These are phyloP conservation scores for Rhododendron ferrugineum DNA, from an alignment of 148 eudicot genomes.

Conservation along the genomic window DNA sequence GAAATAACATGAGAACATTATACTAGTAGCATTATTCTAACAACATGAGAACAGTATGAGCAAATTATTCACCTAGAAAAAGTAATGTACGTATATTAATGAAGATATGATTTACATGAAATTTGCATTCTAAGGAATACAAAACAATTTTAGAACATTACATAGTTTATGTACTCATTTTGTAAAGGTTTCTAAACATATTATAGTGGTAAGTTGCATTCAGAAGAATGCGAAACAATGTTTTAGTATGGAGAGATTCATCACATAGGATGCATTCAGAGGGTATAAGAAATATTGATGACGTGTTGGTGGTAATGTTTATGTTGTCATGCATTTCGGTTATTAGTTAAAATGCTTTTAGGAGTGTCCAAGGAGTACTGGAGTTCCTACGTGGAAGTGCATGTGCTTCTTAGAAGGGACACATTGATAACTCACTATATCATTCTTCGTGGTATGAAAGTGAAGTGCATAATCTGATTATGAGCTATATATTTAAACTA, in stretches of 20 bases:
- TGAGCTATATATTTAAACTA: not conserved
- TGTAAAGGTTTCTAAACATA: not conserved
- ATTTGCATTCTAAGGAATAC: not conserved
- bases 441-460: not conserved
- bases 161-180: not conserved
- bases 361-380: not conserved
- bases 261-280: not conserved
- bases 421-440: not conserved
- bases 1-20: not conserved
- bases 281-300: not conserved
- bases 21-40: not conserved
- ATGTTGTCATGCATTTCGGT: not conserved
- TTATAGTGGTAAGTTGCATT: not conserved
- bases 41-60: not conserved
- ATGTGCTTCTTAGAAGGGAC: not conserved
- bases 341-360: not conserved
- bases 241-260: not conserved
- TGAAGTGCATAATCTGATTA: not conserved
- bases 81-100: not conserved
- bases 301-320: not conserved
- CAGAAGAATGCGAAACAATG: not conserved
- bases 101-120: not conserved
- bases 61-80: not conserved
- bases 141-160: not conserved
- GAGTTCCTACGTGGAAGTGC: not conserved